These are phyloP conservation scores for Torulaspora quercuum DNA, from an alignment of 805 yeast genomes.

Conservation along the genomic window DNA sequence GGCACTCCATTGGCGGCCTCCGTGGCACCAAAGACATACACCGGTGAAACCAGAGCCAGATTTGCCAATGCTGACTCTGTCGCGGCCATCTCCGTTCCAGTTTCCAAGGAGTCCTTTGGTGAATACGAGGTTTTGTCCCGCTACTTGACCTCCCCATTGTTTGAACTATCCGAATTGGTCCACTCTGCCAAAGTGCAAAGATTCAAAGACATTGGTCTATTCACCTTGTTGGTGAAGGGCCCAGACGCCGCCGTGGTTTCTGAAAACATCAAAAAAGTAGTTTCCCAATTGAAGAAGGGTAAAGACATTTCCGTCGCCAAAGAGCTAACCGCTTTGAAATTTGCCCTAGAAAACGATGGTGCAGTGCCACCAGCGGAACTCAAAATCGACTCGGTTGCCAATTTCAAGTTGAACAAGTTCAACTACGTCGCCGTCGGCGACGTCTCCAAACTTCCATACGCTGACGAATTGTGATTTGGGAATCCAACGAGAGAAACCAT, in stretches of 20 bases:
- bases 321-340: slow-evolving; percentile 46
- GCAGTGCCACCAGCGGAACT: slow-evolving; percentile 37
- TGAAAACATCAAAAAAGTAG: slow-evolving; percentile 57
- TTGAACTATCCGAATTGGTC: slow-evolving; percentile 50
- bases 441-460: slow-evolving; percentile 78
- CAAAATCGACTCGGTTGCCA: slow-evolving; percentile 40
- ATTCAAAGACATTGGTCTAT: slow-evolving; percentile 78
- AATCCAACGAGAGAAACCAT: slow-evolving; percentile 2
- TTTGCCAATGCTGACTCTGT: slow-evolving; percentile 57
- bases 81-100: slow-evolving; percentile 81
- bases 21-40: slow-evolving; percentile 44
- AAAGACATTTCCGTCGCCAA: slow-evolving; percentile 57
- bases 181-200: slow-evolving; percentile 52
- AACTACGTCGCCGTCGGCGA: slow-evolving; percentile 90
- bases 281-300: slow-evolving; percentile 50
- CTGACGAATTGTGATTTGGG: slow-evolving; percentile 77
- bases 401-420: slow-evolving; percentile 55
- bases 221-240: slow-evolving; percentile 65
- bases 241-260: slow-evolving; percentile 56
- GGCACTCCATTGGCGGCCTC: slow-evolving; percentile 49
- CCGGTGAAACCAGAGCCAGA: slow-evolving; percentile 71
- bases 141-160: slow-evolving; percentile 59
- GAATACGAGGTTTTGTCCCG: slow-evolving; percentile 68
- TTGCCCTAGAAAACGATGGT: slow-evolving; percentile 42
- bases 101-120: slow-evolving; percentile 58